A percentile compares a stretch with the other conserved stretches of the same genome.
phyloP scores from a whole-genome alignment of 2,329 filamentous ascomycete species.

The Colletotrichum spinosum region DNA sequence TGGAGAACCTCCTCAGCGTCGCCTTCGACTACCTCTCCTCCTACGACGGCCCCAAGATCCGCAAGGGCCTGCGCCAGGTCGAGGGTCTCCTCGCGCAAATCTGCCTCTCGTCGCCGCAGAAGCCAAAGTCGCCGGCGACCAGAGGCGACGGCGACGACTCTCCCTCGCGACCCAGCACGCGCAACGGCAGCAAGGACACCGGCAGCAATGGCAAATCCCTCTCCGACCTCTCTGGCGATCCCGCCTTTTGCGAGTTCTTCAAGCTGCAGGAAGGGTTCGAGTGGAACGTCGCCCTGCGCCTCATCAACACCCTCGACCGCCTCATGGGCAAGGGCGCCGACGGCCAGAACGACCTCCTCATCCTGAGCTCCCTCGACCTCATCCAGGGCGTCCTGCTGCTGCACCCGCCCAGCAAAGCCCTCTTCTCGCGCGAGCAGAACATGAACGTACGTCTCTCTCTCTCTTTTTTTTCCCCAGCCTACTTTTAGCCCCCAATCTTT shows the following conservation, averaged over 20 bases:
- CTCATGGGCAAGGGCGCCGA: conserved; percentile 85
- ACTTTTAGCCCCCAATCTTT: neutral
- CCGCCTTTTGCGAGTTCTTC: conserved; percentile 95
- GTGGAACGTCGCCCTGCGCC: conserved; percentile 92
- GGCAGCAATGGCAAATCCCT: conserved; percentile 67
- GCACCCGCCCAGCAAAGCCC: conserved; percentile 87
- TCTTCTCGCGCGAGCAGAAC: conserved; percentile 90
- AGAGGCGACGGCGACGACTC: conserved; percentile 31
- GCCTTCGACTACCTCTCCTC: conserved; percentile 98
- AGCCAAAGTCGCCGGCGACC: conserved; percentile 37
- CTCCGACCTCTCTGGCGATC: conserved; percentile 79
- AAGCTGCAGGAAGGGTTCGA: conserved; percentile 97
- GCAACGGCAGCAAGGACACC: neutral
- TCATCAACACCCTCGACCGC: conserved; percentile 87
- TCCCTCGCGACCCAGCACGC: conserved; percentile 12
- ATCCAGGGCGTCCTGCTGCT: conserved; percentile 90
- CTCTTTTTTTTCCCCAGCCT: neutral
- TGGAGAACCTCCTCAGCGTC: conserved; percentile 92
- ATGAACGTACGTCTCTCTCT: conserved; percentile 78
- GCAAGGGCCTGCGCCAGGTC: conserved; percentile 93
- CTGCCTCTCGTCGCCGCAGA: conserved; percentile 73
- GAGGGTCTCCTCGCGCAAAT: conserved; percentile 95
- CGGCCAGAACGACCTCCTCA: conserved; percentile 87
- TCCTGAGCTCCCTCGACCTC: conserved; percentile 87
- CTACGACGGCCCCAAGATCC: conserved; percentile 88